Conservation (phyloP, 2,329 filamentous ascomycete species). For the Penicillium paneum region DNA sequence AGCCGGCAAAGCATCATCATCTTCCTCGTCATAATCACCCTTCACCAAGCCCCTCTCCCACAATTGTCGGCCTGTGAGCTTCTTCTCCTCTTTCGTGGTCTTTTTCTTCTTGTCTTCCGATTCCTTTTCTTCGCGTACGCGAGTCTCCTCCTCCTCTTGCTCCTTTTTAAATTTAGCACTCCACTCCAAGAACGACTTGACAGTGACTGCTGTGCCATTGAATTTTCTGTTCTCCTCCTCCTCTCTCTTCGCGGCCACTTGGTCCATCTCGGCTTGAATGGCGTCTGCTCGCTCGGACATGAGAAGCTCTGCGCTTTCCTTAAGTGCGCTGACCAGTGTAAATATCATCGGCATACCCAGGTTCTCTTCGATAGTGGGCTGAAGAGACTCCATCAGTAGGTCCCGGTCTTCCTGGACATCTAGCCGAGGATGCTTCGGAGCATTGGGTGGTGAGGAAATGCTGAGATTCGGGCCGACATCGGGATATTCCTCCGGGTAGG, state of each 20-base stretch:
- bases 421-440: conserved; percentile 67
- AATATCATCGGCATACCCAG: conserved; percentile 98
- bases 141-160: conserved; percentile 68
- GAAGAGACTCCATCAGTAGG: conserved; percentile 65
- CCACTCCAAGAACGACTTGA: conserved; percentile 82
- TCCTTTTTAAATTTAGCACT: conserved; percentile 72
- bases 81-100: conserved; percentile 58
- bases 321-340: conserved; percentile 79
- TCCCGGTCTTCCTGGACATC: conserved; percentile 77
- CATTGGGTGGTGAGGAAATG: conserved; percentile 69
- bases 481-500: conserved; percentile 87
- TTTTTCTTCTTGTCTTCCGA: conserved; percentile 80
- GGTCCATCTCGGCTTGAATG: conserved; percentile 53
- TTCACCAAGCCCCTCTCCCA: conserved; percentile 74
- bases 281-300: conserved; percentile 69
- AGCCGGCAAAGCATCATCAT: conserved; percentile 58
- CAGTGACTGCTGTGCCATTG: conserved; percentile 83
- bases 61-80: conserved; percentile 69
- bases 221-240: conserved; percentile 96
- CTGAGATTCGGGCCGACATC: conserved; percentile 82
- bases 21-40: conserved; percentile 62
- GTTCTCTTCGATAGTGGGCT: conserved; percentile 81
- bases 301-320: conserved; percentile 85
- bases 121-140: conserved; percentile 68
- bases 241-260: conserved; percentile 61